Evolutionary conservation across 805 yeast species (phyloP).

Genomic region (Wickerhamomyces ciferrii): DNA sequence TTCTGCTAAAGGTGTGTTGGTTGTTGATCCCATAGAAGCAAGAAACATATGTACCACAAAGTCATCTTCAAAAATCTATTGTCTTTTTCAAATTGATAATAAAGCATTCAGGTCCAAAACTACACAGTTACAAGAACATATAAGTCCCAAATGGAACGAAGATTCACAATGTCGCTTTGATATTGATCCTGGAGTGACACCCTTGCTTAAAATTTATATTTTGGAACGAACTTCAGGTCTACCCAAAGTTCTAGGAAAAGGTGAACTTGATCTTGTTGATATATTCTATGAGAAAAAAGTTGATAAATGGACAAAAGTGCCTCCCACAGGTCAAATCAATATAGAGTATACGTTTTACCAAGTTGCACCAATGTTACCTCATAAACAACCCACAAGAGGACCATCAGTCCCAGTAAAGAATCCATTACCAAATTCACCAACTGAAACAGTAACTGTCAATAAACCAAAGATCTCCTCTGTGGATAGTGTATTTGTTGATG

Average conservation of each 20-base stretch:
- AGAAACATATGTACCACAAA: constrained; percentile 4
- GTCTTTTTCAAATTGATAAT: constrained; percentile 18
- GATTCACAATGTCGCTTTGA: constrained; percentile 20
- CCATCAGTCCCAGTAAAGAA: not conserved
- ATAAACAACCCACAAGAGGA: not conserved
- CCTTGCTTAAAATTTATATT: constrained; percentile 10
- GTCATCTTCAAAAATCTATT: constrained; percentile 6
- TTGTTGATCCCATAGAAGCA: constrained; percentile 20
- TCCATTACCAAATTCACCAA: not conserved
- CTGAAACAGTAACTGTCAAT: not conserved
- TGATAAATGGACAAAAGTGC: constrained; percentile 10
- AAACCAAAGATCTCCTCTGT: constrained; percentile 13
- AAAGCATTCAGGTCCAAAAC: constrained; percentile 10
- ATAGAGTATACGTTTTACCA: constrained; percentile 19
- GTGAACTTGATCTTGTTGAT: constrained; percentile 12
- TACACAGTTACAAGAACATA: not conserved
- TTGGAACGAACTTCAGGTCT: constrained; percentile 12
- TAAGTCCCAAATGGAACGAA: constrained; percentile 13
- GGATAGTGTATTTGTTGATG: constrained; percentile 19
- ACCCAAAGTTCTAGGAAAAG: constrained; percentile 12
- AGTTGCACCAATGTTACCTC: constrained; percentile 18
- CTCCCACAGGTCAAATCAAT: constrained; percentile 12
- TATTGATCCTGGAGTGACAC: constrained; percentile 9
- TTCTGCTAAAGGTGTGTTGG: constrained; percentile 17
- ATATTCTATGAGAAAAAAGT: constrained; percentile 9